A percentile compares a stretch with the other conserved stretches of the same genome.
Evolutionary conservation across 2,329 filamentous ascomycete genomes (phyloP).

Genomic region (Raffaelea albimanens): DNA sequence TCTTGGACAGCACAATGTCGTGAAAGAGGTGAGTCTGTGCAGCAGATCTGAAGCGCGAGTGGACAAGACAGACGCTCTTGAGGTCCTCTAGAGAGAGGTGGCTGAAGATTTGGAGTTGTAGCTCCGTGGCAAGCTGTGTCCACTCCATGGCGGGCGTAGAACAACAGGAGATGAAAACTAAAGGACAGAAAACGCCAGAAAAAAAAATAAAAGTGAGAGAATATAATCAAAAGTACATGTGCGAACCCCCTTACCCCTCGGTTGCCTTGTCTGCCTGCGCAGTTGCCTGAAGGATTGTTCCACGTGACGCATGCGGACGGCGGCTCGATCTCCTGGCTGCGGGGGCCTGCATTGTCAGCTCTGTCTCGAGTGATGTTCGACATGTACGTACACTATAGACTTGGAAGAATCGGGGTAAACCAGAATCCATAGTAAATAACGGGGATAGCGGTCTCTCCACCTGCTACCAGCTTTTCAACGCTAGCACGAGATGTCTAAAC

Average conservation of each 20-base stretch:
- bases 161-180: not conserved
- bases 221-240: not conserved
- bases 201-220: not conserved
- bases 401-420: too few relatives aligned
- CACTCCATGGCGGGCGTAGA: not conserved
- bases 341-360: not conserved
- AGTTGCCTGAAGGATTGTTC: not conserved
- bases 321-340: too few relatives aligned
- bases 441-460: too few relatives aligned
- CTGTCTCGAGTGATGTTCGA: not conserved
- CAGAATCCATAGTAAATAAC: too few relatives aligned
- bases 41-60: not conserved
- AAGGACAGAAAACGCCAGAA: not conserved
- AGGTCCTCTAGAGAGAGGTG: not conserved
- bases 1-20: not conserved
- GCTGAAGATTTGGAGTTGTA: not conserved
- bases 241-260: not conserved
- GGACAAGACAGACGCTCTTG: not conserved
- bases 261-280: not conserved
- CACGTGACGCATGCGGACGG: not conserved
- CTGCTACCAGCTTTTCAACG: too few relatives aligned
- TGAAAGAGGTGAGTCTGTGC: not conserved
- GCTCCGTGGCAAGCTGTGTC: not conserved
- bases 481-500: too few relatives aligned
- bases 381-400: not conserved